These are phyloP conservation scores for Cronartium ribicola DNA, from an alignment of 1,284 basidiomycete genomes.

Conservation along the genomic window DNA sequence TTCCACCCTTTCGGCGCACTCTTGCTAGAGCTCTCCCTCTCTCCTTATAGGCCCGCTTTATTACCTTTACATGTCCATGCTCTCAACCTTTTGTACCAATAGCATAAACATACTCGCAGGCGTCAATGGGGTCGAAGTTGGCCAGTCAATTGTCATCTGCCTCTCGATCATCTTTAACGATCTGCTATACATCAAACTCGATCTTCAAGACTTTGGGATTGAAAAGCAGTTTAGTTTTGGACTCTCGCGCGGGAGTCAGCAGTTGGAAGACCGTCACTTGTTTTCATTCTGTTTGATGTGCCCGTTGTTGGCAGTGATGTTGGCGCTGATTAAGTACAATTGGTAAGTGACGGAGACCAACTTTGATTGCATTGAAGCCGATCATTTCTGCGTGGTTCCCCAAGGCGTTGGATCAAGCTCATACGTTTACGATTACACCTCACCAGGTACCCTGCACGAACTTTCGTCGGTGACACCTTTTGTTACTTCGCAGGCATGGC, in stretches of 20 bases:
- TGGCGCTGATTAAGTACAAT: constrained; percentile 86
- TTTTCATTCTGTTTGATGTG: constrained; percentile 96
- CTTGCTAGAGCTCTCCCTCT: neutral
- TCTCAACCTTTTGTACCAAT: constrained; percentile 96
- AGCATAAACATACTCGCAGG: constrained; percentile 98
- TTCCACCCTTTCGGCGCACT: neutral
- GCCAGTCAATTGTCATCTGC: constrained; percentile 88
- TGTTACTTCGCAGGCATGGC: constrained; percentile 98
- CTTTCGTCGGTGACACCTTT: constrained; percentile 93
- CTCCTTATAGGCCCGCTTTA: constrained; percentile 73
- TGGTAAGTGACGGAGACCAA: constrained; percentile 60
- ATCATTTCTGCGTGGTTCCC: neutral
- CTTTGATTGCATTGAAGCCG: neutral
- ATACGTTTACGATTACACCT: constrained; percentile 25
- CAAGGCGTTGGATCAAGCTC: neutral
- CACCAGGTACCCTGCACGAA: constrained; percentile 86
- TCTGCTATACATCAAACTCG: constrained; percentile 72
- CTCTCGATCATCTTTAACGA: constrained; percentile 87
- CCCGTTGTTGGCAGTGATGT: constrained; percentile 82
- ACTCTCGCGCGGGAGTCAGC: constrained; percentile 65
- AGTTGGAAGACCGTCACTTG: constrained; percentile 83
- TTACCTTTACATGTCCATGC: constrained; percentile 90
- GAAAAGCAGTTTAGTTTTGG: constrained; percentile 20
- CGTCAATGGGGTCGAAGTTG: constrained; percentile 91
- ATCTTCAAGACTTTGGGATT: constrained; percentile 25